Evolutionary conservation across 306 rosid genomes (phyloP).

Genomic region (Malus sylvestris): DNA sequence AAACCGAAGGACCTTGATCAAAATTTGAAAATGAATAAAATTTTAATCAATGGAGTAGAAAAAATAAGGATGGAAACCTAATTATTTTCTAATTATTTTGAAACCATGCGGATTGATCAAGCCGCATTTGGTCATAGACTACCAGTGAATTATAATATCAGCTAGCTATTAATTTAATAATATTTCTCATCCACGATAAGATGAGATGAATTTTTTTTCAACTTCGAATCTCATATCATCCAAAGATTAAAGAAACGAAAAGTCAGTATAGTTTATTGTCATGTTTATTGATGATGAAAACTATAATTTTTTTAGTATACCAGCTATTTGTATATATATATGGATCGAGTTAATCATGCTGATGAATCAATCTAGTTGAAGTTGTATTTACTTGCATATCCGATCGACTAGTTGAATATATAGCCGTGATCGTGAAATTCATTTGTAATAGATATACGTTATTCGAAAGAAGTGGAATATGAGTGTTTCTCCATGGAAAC

Average conservation of each 20-base stretch:
- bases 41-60: too few species aligned
- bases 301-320: neutral
- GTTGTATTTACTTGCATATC: neutral
- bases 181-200: neutral
- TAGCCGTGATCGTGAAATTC: neutral
- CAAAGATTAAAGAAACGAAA: too few species aligned
- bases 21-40: too few species aligned
- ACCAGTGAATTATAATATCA: too few species aligned
- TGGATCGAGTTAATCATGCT: neutral
- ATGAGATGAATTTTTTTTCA: too few species aligned
- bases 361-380: neutral
- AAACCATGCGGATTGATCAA: neutral
- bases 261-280: neutral
- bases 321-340: neutral
- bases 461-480: too few species aligned
- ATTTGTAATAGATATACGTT: too few species aligned
- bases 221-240: too few species aligned
- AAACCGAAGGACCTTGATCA: too few species aligned
- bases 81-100: neutral
- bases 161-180: too few species aligned
- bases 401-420: neutral
- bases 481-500: too few species aligned
- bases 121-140: neutral
- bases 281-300: neutral
- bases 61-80: too few species aligned